Conservation (phyloP, 2,329 filamentous ascomycete species). For the Sporothrix mexicana region DNA sequence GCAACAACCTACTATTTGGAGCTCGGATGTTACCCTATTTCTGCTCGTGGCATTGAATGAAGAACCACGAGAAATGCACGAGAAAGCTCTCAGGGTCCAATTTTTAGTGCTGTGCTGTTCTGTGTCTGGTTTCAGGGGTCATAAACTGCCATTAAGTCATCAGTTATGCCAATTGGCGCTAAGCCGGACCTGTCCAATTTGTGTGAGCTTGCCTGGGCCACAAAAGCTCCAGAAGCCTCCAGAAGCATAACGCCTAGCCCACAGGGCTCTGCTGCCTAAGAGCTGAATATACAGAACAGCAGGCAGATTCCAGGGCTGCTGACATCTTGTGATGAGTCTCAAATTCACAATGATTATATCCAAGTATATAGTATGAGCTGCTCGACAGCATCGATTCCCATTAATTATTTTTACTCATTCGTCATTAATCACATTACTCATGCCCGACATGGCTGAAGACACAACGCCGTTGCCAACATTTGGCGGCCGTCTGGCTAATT, state of each 20-base stretch:
- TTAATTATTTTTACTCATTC: background rate
- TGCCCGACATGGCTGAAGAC: constrained; percentile 28
- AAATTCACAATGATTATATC: no score
- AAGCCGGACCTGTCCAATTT: background rate
- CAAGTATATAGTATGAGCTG: no score
- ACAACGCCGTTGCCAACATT: constrained; percentile 32
- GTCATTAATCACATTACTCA: background rate
- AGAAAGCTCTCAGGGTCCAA: background rate
- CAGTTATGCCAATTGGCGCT: background rate
- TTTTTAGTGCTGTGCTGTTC: background rate
- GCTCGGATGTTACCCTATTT: background rate
- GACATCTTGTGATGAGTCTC: background rate
- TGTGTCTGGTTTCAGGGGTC: background rate
- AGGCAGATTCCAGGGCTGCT: background rate
- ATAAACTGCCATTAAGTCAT: background rate
- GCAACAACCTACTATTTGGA: background rate
- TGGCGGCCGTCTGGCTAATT: constrained; percentile 52
- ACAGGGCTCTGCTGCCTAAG: background rate
- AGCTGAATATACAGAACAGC: background rate
- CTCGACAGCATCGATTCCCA: background rate
- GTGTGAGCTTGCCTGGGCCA: no score
- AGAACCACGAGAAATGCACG: background rate
- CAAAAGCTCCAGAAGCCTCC: background rate
- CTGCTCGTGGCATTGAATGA: background rate
- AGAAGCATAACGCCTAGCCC: background rate